These are phyloP conservation scores for Cryphonectria parasitica DNA, from an alignment of 2,329 filamentous ascomycete genomes.

Conservation along the genomic window DNA sequence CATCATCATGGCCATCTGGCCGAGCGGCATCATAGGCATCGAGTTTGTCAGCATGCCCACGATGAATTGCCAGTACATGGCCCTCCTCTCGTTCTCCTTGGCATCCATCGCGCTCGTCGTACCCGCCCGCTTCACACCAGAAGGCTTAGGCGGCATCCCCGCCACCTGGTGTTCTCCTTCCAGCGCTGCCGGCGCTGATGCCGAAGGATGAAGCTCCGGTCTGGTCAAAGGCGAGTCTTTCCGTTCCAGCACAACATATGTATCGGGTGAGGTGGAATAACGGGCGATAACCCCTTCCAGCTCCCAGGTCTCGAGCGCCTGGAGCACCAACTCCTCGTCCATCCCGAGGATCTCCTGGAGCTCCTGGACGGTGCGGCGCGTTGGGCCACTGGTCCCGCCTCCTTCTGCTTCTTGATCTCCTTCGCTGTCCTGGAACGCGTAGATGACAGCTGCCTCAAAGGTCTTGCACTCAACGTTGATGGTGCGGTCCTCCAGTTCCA, in stretches of 20 bases:
- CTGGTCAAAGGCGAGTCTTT: slow-evolving; percentile 20
- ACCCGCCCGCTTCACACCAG: slow-evolving; percentile 31
- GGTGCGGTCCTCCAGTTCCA: slow-evolving; percentile 81
- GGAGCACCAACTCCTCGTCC: slow-evolving; percentile 71
- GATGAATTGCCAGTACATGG: slow-evolving; percentile 89
- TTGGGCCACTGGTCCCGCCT: slow-evolving; percentile 35
- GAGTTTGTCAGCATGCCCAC: slow-evolving; percentile 94
- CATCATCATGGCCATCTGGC: slow-evolving; percentile 90
- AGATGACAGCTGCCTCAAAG: slow-evolving; percentile 86
- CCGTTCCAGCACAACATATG: slow-evolving; percentile 70
- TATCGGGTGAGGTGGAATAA: slow-evolving; percentile 47
- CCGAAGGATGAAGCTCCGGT: slow-evolving; percentile 26
- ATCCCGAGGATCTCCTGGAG: slow-evolving; percentile 65
- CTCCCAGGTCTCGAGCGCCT: slow-evolving; percentile 74
- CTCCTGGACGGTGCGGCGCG: slow-evolving; percentile 54
- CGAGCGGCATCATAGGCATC: slow-evolving; percentile 75
- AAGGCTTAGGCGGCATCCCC: slow-evolving; percentile 30
- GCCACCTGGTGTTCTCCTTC: slow-evolving; percentile 26
- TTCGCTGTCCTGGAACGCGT: slow-evolving; percentile 67
- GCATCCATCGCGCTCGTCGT: slow-evolving; percentile 55
- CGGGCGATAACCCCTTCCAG: slow-evolving; percentile 67
- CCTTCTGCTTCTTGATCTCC: slow-evolving; percentile 35
- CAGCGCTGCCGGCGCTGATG: slow-evolving; percentile 29
- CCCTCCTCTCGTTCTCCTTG: slow-evolving; percentile 63
- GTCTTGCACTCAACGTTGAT: slow-evolving; percentile 75